These are phyloP conservation scores for Claviceps digitariae DNA, from an alignment of 2,329 filamentous ascomycete species.

Conservation along the genomic window DNA sequence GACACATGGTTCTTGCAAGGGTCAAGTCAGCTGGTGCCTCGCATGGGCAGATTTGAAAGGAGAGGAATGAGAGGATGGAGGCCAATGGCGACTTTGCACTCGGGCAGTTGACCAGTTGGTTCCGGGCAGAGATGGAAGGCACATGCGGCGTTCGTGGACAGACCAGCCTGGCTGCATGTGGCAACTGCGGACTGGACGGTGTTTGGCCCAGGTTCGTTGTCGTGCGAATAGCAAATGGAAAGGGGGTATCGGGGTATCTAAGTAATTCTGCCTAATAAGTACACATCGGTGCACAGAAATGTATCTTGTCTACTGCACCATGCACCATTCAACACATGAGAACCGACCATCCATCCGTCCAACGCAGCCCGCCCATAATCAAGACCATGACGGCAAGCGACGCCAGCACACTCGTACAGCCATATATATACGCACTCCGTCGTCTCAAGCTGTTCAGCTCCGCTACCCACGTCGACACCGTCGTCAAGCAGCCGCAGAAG, in stretches of 20 bases:
- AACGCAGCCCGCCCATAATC: conserved; percentile 63
- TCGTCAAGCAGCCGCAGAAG: conserved; percentile 54
- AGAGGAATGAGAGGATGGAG: no score
- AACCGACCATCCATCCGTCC: conserved; percentile 45
- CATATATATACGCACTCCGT: conserved; percentile 54
- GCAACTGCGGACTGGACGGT: no score
- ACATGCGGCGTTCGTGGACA: no score
- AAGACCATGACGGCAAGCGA: conserved; percentile 48
- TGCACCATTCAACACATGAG: conserved; percentile 23
- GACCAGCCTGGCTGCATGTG: no score
- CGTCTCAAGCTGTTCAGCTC: conserved; percentile 42
- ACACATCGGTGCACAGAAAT: neutral
- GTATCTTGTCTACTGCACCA: no score
- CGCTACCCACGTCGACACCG: conserved; percentile 52
- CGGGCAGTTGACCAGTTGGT: no score
- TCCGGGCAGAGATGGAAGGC: neutral
- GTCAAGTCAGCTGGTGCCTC: no score
- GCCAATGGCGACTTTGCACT: neutral
- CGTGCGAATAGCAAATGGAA: no score
- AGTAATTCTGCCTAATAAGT: neutral
- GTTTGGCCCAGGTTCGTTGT: no score
- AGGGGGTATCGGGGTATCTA: neutral
- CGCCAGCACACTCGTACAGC: conserved; percentile 41
- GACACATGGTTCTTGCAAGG: no score
- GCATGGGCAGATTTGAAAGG: no score